These are phyloP conservation scores for Aspergillus sp. DNA, from an alignment of 2,329 filamentous ascomycete species.

Conservation along the genomic window DNA sequence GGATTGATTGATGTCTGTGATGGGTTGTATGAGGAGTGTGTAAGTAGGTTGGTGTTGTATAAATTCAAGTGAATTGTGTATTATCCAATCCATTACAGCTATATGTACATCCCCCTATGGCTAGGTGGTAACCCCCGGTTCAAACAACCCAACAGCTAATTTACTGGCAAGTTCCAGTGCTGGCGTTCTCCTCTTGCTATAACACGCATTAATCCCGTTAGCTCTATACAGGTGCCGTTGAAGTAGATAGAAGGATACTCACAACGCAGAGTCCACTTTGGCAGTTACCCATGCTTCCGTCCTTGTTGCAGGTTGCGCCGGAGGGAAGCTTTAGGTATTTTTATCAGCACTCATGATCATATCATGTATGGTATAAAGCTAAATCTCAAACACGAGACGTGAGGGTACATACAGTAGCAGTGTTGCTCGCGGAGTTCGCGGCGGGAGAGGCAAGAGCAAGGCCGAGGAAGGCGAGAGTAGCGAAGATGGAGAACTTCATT, in stretches of 20 bases:
- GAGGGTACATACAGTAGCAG: not conserved
- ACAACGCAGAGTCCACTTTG: not conserved
- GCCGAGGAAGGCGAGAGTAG: not conserved
- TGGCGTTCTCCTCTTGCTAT: not conserved
- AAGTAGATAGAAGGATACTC: not conserved
- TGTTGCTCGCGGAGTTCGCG: not conserved
- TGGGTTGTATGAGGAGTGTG: no score
- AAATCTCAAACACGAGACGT: no score
- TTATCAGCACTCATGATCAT: not conserved
- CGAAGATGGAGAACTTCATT: not conserved
- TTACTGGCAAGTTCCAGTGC: not conserved
- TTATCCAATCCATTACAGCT: not conserved
- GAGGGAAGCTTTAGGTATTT: not conserved
- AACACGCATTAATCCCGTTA: not conserved
- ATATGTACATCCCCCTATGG: not conserved
- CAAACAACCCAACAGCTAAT: no score
- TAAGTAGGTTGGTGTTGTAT: no score
- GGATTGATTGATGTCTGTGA: no score
- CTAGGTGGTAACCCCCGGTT: no score
- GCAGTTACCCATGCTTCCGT: conserved; percentile 3
- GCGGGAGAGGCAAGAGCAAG: not conserved
- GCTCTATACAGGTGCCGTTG: not conserved
- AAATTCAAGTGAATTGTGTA: no score
- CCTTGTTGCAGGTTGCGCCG: conserved; percentile 1
- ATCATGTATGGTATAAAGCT: not conserved